phyloP scores from a whole-genome alignment of 2,329 filamentous ascomycete genomes.

The Cladorrhinum sp. region DNA sequence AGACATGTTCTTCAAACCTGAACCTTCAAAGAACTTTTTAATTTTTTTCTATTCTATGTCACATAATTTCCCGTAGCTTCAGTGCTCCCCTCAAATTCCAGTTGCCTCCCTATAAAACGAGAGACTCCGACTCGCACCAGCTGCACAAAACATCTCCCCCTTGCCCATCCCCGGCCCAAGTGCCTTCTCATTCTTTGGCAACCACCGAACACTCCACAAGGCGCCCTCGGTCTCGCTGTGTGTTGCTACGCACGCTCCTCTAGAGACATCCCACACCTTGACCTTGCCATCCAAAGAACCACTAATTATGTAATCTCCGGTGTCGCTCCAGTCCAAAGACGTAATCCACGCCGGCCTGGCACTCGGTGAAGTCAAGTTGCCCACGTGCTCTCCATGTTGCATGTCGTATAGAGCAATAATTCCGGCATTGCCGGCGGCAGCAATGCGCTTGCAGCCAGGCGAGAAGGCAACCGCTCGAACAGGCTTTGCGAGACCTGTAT shows the following conservation, averaged over 20 bases:
- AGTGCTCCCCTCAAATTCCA: conserved; percentile 47
- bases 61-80: not conserved
- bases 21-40: too few species aligned
- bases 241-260: conserved; percentile 81
- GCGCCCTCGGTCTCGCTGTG: conserved; percentile 86
- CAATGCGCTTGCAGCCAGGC: conserved; percentile 77
- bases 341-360: conserved; percentile 69
- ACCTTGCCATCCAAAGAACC: conserved; percentile 90
- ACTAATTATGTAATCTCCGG: conserved; percentile 85
- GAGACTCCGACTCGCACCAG: conserved; percentile 71
- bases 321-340: conserved; percentile 87
- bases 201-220: conserved; percentile 80
- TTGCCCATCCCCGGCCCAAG: conserved; percentile 38
- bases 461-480: conserved; percentile 86
- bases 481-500: conserved; percentile 81
- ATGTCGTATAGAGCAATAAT: conserved; percentile 93
- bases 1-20: too few species aligned
- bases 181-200: conserved; percentile 63
- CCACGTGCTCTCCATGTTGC: conserved; percentile 86
- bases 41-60: not conserved
- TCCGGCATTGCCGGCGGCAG: conserved; percentile 83
- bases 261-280: conserved; percentile 92
- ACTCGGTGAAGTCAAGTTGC: conserved; percentile 60
- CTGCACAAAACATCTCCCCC: conserved; percentile 72
- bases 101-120: conserved; percentile 84